Evolutionary conservation across 148 eudicot species (phyloP), one percentile per base, ranked within the genome.

Genomic region (Arbutus unedo): DNA sequence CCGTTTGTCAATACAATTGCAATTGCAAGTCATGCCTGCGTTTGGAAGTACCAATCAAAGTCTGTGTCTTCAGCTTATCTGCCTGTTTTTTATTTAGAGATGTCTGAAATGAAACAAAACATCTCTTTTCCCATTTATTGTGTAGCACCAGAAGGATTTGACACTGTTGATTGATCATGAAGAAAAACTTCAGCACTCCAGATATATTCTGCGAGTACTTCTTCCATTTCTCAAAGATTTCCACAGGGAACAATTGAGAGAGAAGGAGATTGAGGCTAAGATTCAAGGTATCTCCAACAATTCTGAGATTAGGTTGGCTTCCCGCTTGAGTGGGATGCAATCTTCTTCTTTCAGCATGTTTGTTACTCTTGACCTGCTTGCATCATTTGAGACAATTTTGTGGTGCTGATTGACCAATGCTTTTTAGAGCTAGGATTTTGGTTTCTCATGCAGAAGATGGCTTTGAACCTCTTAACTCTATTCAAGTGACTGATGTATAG

Each of bases 11-110:
- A 31, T 79, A 38, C 21, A 88, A 83, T 45, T 91, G 93, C 85
- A 91, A 90, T 41, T 91, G 92, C 92, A 91, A 87, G 74, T 16
- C 78, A 21, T 91, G 93, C 87, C 76, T 90, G 84, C 86, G 83
- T 11, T n/a, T 86, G 77, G 86, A 89, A 49, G 74, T 25, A 21
- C 81, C 78, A 18, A 43, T 45, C 15, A 71, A 77, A 78, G 90
- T 87, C 62, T 2, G 70, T 78, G 72, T 74, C 15, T 66, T 81
- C n/a, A 19, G 38, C 80, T 23, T 43, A 48, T 44, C 41, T 0
- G 1, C 55, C 9, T 44, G 43, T 45, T 49, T 6, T 56, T 71
- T 44, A 15, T 45, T 44, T 9, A 11, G 76, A 11, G 55, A 62
- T 60, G 51, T 75, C 45, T 41, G 57, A 21, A 49, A 25, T 49